Conservation (phyloP, 2,329 filamentous ascomycete species). For the Beauveria bassiana region DNA sequence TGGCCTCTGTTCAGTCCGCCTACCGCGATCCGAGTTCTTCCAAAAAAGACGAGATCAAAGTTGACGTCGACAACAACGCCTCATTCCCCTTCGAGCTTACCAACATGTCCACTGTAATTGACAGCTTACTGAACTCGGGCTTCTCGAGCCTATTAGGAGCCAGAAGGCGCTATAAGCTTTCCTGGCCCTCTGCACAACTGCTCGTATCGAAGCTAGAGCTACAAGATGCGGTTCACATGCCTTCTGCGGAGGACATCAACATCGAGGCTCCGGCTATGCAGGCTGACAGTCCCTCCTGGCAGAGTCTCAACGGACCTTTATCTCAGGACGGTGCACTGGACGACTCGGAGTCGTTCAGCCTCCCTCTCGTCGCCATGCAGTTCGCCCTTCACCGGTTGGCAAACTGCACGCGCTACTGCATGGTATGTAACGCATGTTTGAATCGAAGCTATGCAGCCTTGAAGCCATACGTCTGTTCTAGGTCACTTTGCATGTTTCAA, state of each 20-base stretch:
- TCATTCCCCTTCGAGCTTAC: constrained; percentile 1
- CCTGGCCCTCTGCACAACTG: constrained; percentile 14
- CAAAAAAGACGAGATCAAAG: not conserved
- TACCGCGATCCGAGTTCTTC: constrained; percentile 30
- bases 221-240: not conserved
- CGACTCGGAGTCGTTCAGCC: constrained; percentile 32
- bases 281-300: not conserved
- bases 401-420: constrained; percentile 77
- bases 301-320: constrained; percentile 10
- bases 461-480: constrained; percentile 73
- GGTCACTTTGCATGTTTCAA: constrained; percentile 73
- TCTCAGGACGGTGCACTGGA: constrained; percentile 23
- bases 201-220: not conserved
- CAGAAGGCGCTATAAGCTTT: not conserved
- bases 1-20: constrained; percentile 41
- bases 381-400: constrained; percentile 71
- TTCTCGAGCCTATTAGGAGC: not conserved
- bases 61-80: not conserved
- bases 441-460: constrained; percentile 58
- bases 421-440: constrained; percentile 70
- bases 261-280: not conserved
- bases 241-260: not conserved
- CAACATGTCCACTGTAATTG: constrained; percentile 5
- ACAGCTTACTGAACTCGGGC: not conserved
- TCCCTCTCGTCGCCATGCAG: constrained; percentile 58